phyloP scores from a whole-genome alignment of 495 filamentous ascomycete genomes.

The Eremomyces bilateralis region DNA sequence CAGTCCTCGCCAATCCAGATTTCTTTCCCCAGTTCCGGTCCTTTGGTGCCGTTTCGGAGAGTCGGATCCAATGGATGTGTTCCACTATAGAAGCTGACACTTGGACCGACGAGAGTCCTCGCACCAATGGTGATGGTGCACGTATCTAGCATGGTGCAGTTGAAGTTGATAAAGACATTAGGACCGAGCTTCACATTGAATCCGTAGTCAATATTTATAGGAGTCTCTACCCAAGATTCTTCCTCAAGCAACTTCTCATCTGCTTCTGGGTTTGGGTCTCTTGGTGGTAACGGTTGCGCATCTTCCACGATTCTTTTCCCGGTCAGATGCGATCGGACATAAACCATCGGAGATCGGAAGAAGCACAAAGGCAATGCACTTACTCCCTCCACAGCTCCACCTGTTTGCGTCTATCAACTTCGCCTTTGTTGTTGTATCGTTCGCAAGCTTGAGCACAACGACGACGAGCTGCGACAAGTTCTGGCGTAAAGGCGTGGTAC shows the following conservation, averaged over 20 bases:
- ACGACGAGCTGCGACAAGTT: slow-evolving; percentile 31
- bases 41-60: slow-evolving; percentile 47
- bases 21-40: slow-evolving; percentile 53
- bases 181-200: slow-evolving; percentile 45
- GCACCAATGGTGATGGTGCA: slow-evolving; percentile 56
- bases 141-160: slow-evolving; percentile 57
- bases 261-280: slow-evolving; percentile 26
- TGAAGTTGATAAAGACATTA: slow-evolving; percentile 57
- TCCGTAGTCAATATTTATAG: slow-evolving; percentile 56
- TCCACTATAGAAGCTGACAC: slow-evolving; percentile 49
- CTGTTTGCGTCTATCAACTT: slow-evolving; percentile 31
- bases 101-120: slow-evolving; percentile 60
- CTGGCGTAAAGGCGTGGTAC: slow-evolving; percentile 30
- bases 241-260: slow-evolving; percentile 36
- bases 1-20: slow-evolving; percentile 72
- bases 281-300: slow-evolving; percentile 36
- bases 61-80: slow-evolving; percentile 59
- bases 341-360: slow-evolving; percentile 2
- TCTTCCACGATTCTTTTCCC: slow-evolving; percentile 33
- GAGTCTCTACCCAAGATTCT: slow-evolving; percentile 49
- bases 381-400: slow-evolving; percentile 59
- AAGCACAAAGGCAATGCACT: slow-evolving; percentile 13
- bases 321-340: slow-evolving; percentile 2
- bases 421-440: slow-evolving; percentile 39
- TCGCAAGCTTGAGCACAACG: slow-evolving; percentile 36